These are phyloP conservation scores for Eutrema heterophyllum DNA, from an alignment of 345 rosid genomes.

Conservation along the genomic window DNA sequence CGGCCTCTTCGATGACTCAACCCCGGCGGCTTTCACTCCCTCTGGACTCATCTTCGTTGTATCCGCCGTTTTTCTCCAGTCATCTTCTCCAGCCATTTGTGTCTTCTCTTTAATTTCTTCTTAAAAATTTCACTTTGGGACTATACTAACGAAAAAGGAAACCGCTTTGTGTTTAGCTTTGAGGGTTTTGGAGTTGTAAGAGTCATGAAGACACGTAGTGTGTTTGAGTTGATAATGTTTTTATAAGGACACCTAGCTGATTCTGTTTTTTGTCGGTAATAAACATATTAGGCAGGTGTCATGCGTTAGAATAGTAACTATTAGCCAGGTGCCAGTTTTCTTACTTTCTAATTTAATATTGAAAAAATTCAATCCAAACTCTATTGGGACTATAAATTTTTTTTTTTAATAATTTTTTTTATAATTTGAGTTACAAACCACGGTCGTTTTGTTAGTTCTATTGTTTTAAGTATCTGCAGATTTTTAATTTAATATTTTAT, in stretches of 20 bases:
- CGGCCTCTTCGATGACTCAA: conserved; percentile 51
- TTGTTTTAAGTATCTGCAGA: no score
- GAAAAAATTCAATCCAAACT: no score
- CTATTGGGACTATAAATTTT: no score
- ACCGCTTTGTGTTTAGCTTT: background rate
- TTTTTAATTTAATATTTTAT: no score
- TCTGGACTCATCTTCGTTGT: conserved; percentile 67
- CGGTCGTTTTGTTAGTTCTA: no score
- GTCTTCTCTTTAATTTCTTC: background rate
- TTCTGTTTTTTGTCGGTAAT: background rate
- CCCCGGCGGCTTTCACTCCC: conserved; percentile 49
- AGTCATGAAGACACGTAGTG: conserved; percentile 23
- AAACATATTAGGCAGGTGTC: conserved; percentile 27
- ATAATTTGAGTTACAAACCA: no score
- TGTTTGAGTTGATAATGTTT: conserved; percentile 1
- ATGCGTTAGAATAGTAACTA: background rate
- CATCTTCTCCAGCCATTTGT: conserved; percentile 37
- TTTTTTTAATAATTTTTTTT: no score
- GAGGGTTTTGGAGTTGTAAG: background rate
- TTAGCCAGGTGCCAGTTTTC: background rate
- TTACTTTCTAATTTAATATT: no score
- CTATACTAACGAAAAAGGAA: background rate
- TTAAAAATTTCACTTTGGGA: background rate
- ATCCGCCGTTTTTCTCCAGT: conserved; percentile 56
- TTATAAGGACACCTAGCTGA: conserved; percentile 20